Percentiles rank a stretch among this genome's conserved stretches.
These are phyloP conservation scores for Discostella stelligeroides DNA, from an alignment of 108 stramenopile species.

Conservation along the genomic window DNA sequence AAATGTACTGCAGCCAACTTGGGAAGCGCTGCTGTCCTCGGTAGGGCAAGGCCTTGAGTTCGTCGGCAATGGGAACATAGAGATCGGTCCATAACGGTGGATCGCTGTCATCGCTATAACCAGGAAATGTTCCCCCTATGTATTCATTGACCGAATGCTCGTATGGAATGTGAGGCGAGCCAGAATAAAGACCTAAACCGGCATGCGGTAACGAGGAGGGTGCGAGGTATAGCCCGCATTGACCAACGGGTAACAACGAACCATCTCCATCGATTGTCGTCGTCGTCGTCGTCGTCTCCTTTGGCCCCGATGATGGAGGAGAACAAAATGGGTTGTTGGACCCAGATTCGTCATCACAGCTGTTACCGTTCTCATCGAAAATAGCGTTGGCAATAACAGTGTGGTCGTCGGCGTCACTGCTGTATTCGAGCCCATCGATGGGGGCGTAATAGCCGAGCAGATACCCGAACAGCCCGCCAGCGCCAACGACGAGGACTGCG, in stretches of 20 bases:
- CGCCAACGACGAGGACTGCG: too few relatives aligned
- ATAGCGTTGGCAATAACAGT: too few relatives aligned
- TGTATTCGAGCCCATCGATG: too few relatives aligned
- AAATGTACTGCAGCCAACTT: slow-evolving; percentile 54
- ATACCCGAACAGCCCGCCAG: too few relatives aligned
- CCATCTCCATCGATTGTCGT: neutral
- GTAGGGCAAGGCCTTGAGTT: slow-evolving; percentile 53
- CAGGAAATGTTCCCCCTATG: slow-evolving; percentile 30
- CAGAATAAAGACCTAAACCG: slow-evolving; percentile 42
- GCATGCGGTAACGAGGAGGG: slow-evolving; percentile 46
- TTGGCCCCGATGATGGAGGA: too few relatives aligned
- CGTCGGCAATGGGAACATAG: slow-evolving; percentile 53
- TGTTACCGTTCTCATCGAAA: too few relatives aligned
- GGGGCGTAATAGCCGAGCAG: too few relatives aligned
- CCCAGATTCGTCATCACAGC: too few relatives aligned
- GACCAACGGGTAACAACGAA: slow-evolving; percentile 13
- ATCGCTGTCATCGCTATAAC: slow-evolving; percentile 20
- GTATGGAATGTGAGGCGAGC: slow-evolving; percentile 19
- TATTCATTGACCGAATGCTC: slow-evolving; percentile 15
- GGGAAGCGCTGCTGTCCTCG: slow-evolving; percentile 54
- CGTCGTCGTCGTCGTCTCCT: slow-evolving; percentile 1
- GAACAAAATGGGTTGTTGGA: too few relatives aligned
- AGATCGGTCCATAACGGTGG: slow-evolving; percentile 49
- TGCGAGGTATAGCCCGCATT: slow-evolving; percentile 47
- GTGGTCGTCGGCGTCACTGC: too few relatives aligned